Evolutionary conservation across 495 filamentous ascomycete species (phyloP), one percentile per base, ranked within the genome.

Genomic region (Aspergillus ostianus): DNA sequence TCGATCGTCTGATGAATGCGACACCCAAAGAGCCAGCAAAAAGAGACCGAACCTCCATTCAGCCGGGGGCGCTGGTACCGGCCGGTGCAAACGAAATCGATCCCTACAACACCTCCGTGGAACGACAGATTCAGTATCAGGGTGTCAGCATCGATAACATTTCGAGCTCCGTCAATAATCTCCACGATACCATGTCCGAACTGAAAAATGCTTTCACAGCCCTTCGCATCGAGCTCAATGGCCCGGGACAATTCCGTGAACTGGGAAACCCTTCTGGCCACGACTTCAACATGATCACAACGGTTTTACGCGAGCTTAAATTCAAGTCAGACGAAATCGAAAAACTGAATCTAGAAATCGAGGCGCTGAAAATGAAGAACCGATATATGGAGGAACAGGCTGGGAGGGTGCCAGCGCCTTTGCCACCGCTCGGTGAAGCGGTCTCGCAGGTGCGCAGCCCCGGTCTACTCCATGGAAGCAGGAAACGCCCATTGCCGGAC

Each of bases 111-210:
- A 59, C 59, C n/a, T 67, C 63, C 0, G 62, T 77, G 59, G 65
- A 74, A 52, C 72, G 70, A 21, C 73, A 78, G 47, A 77, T 80
- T 48, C 70, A 75, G 56, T 71, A 73, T 44, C 77, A 80, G 21
- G 76, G 75, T 6, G 63, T 72, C 23, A 80, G 70, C 58, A 71
- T 80, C 32, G 72, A 77, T 55, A 70, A 74, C 47, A 80, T 80
- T 17, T 78, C 76, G 7, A 78, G 55, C 46, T 79, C 77, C 8
- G 77, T 80, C 50, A 75, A 70, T 57, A 70, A 76, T 46, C 63
- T 80, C 4, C 73, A 78, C 32, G 77, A 79, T 57, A 78, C 76
- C 5, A 80, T 80, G 76, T 61, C 67, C 18, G 77, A 80, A 60
- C 60, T 80, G 27, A 80, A 80, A 56, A 60, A 70, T 36, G 73